Evolutionary conservation across 2,329 filamentous ascomycete species (phyloP).

Genomic region (Phialophora macrospora): DNA sequence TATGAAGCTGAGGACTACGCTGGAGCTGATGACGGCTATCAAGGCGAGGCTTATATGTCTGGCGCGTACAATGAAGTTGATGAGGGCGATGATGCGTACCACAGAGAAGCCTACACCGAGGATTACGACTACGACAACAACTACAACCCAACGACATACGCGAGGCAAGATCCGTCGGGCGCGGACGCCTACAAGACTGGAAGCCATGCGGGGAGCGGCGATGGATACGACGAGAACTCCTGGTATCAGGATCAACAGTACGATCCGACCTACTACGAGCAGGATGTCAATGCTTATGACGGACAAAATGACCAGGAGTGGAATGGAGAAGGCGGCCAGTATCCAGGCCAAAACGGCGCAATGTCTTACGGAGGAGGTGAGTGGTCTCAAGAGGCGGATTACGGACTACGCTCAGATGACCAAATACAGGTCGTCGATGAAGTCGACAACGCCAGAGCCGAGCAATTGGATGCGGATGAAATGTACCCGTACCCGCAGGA

Average conservation of each 20-base stretch:
- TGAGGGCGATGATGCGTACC: not conserved
- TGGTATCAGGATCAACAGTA: not conserved
- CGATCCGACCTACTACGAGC: not conserved
- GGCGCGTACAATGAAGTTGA: conserved; percentile 14
- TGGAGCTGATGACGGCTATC: not conserved
- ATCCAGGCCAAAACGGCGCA: not conserved
- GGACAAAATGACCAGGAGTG: not conserved
- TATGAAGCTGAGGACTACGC: not conserved
- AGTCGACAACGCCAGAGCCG: not conserved
- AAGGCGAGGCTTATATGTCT: conserved; percentile 16
- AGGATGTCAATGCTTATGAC: not conserved
- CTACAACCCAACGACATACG: not conserved
- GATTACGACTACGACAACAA: not conserved
- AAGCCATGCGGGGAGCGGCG: not conserved
- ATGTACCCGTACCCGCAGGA: not conserved
- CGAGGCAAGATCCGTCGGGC: not conserved
- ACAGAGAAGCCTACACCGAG: not conserved
- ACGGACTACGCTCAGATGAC: conserved; percentile 14
- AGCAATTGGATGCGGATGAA: not conserved
- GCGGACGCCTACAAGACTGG: not conserved
- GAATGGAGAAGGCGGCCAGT: not conserved
- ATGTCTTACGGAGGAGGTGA: conserved; percentile 11
- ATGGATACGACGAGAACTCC: not conserved
- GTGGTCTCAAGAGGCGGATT: conserved; percentile 10
- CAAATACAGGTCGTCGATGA: conserved; percentile 12